Conservation (phyloP, 2,329 filamentous ascomycete genomes). For the Beauveria asiatica region DNA sequence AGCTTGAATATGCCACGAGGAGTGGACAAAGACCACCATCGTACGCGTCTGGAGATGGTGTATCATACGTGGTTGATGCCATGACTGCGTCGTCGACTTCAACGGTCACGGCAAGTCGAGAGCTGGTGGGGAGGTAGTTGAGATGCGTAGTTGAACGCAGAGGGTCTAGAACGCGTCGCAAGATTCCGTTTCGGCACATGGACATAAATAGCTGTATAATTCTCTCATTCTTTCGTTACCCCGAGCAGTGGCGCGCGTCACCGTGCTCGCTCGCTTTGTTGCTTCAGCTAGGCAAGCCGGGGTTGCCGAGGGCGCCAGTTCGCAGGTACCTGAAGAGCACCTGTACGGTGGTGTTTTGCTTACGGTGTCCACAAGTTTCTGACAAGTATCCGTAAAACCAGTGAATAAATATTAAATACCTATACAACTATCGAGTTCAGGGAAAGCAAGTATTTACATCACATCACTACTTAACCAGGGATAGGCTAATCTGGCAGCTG, state of each 20-base stretch:
- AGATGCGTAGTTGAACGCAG: neutral
- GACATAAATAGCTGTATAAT: neutral
- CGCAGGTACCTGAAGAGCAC: neutral
- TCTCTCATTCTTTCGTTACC: neutral
- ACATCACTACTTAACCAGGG: neutral
- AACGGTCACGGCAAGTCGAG: neutral
- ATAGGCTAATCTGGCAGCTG: neutral
- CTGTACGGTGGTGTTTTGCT: neutral
- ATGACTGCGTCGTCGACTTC: conserved; percentile 45
- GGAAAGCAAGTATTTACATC: neutral
- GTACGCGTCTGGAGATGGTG: conserved; percentile 67
- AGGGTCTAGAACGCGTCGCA: neutral
- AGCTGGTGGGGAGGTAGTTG: neutral
- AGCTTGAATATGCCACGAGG: conserved; percentile 19
- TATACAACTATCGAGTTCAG: neutral
- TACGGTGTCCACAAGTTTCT: neutral
- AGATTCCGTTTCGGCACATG: neutral
- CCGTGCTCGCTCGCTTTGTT: neutral
- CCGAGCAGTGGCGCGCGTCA: neutral
- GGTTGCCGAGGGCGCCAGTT: neutral
- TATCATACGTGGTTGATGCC: conserved; percentile 63
- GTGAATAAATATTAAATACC: no score
- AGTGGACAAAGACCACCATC: conserved; percentile 53
- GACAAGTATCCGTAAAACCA: neutral
- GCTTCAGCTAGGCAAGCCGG: neutral